These are phyloP conservation scores for Colletotrichum limetticola DNA, from an alignment of 2,329 filamentous ascomycete species.

Conservation along the genomic window DNA sequence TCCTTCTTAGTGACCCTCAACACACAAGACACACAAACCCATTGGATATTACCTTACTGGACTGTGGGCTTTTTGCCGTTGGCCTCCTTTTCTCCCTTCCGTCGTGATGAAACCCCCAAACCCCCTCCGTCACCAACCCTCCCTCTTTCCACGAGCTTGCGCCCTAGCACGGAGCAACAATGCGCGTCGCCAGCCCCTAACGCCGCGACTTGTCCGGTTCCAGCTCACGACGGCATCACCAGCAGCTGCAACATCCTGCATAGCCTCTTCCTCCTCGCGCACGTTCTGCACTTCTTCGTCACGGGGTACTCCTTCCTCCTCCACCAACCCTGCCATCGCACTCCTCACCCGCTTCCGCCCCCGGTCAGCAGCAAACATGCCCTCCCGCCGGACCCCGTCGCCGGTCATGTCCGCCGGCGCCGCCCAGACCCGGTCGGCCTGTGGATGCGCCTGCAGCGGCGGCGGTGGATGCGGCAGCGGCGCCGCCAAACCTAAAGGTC, in stretches of 20 bases:
- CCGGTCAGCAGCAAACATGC: constrained; percentile 1
- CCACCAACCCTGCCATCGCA: background rate
- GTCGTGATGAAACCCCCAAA: constrained; percentile 30
- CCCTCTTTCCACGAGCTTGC: constrained; percentile 25
- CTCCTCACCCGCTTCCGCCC: constrained; percentile 13
- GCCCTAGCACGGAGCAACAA: constrained; percentile 26
- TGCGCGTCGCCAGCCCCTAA: constrained; percentile 22
- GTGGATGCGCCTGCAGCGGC: constrained; percentile 48
- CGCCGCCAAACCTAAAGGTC: constrained; percentile 37
- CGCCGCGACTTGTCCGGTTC: constrained; percentile 26
- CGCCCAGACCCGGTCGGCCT: constrained; percentile 40
- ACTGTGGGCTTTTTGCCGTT: constrained; percentile 9
- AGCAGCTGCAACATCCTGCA: constrained; percentile 15
- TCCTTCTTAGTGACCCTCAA: constrained; percentile 23
- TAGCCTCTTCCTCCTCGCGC: constrained; percentile 2
- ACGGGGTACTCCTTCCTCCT: background rate
- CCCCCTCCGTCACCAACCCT: constrained; percentile 16
- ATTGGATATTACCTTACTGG: constrained; percentile 1
- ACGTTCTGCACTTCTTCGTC: constrained; percentile 3
- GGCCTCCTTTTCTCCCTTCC: constrained; percentile 2
- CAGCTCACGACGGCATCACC: constrained; percentile 22
- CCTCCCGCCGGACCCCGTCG: constrained; percentile 10
- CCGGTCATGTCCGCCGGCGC: constrained; percentile 20
- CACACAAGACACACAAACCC: constrained; percentile 16
- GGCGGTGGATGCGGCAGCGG: constrained; percentile 38